phyloP scores from a whole-genome alignment of 2,329 filamentous ascomycete species.

The Amauroascus verrucosus region DNA sequence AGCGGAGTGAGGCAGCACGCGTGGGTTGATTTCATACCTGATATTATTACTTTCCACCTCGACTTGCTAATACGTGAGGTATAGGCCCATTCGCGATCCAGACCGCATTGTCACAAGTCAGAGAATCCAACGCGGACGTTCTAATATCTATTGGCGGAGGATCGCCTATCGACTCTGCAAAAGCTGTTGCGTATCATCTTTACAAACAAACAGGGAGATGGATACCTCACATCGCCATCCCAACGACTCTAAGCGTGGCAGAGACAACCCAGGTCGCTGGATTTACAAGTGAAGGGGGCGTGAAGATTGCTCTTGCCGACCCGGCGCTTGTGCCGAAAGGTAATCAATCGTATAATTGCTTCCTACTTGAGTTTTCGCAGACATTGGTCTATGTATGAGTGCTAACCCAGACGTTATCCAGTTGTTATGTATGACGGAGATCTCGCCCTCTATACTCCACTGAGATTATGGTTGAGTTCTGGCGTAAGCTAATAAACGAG shows the following conservation, averaged over 20 bases:
- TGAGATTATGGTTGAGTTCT: constrained; percentile 14
- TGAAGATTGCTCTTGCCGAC: constrained; percentile 16
- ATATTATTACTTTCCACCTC: neutral
- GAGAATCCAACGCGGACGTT: constrained; percentile 12
- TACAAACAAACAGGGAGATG: constrained; percentile 11
- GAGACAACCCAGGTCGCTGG: constrained; percentile 15
- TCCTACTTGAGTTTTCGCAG: neutral
- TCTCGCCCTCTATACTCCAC: constrained; percentile 11
- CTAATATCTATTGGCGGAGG: constrained; percentile 15
- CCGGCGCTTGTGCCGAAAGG: constrained; percentile 20
- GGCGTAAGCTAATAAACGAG: constrained; percentile 6
- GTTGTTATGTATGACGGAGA: constrained; percentile 13
- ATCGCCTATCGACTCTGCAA: constrained; percentile 16
- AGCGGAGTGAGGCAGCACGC: constrained; percentile 15
- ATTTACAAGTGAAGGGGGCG: constrained; percentile 13
- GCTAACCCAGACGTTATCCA: neutral
- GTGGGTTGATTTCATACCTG: neutral
- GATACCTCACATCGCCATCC: constrained; percentile 14
- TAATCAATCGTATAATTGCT: constrained; percentile 2
- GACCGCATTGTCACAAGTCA: constrained; percentile 4
- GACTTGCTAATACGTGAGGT: neutral
- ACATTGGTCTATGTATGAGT: neutral
- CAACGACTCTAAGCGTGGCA: constrained; percentile 16
- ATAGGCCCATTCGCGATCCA: constrained; percentile 14
- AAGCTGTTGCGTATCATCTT: constrained; percentile 14